A percentile compares a stretch with the other conserved stretches of the same genome.
phyloP scores from a whole-genome alignment of 768 basidiomycete genomes.

The Termitomyces sp. region DNA sequence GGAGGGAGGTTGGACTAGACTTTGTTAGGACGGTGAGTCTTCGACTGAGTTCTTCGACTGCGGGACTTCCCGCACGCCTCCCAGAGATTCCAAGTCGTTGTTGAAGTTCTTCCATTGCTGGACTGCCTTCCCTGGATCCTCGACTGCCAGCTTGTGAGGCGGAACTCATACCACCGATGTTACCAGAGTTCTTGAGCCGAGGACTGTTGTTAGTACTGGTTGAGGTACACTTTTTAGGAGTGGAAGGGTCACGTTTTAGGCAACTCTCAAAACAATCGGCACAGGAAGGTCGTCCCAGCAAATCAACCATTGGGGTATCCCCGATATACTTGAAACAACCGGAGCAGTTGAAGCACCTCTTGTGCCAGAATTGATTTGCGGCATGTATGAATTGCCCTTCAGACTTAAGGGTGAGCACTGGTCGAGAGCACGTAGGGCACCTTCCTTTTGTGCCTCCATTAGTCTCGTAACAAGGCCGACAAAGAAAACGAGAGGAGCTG shows the following conservation, averaged over 20 bases:
- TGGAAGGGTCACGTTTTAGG: constrained; percentile 49
- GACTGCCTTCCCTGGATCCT: constrained; percentile 50
- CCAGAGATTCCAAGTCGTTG: constrained; percentile 54
- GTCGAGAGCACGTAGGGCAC: constrained; percentile 62
- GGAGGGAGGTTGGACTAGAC: constrained; percentile 21
- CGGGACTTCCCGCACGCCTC: constrained; percentile 52
- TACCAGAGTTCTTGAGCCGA: constrained; percentile 27
- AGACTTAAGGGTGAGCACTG: constrained; percentile 69
- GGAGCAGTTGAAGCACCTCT: constrained; percentile 72
- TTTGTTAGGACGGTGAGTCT: constrained; percentile 36
- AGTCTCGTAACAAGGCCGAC: constrained; percentile 64
- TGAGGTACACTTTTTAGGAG: constrained; percentile 34
- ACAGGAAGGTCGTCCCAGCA: constrained; percentile 79
- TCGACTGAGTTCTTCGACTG: constrained; percentile 46
- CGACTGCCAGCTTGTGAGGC: constrained; percentile 21
- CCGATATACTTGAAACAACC: constrained; percentile 74
- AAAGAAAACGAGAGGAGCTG: constrained; percentile 56
- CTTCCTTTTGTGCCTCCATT: constrained; percentile 78
- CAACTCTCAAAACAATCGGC: constrained; percentile 78
- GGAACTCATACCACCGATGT: constrained; percentile 42
- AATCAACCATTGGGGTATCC: constrained; percentile 73
- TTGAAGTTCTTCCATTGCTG: constrained; percentile 62
- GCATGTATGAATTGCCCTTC: constrained; percentile 80
- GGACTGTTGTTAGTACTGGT: constrained; percentile 26
- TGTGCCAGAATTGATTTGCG: constrained; percentile 74